phyloP scores from a whole-genome alignment of 305 asterid genomes.

The Fraxinus sp. region DNA sequence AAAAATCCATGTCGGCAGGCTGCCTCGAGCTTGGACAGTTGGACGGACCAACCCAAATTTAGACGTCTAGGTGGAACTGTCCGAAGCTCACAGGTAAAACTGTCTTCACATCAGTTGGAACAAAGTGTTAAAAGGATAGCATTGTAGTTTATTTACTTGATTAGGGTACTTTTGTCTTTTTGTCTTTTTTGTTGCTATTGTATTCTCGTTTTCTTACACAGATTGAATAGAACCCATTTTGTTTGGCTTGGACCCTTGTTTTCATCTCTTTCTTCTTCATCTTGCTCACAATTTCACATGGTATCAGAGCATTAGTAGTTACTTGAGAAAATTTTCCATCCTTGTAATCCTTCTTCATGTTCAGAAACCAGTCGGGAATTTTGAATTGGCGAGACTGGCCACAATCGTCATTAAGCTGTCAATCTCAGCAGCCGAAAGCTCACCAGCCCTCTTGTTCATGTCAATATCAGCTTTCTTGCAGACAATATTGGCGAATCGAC shows the following conservation, averaged over 20 bases:
- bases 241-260: no score
- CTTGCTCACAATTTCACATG: no score
- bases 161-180: no score
- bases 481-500: conserved; percentile 25
- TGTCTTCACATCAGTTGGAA: background rate
- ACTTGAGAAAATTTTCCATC: conserved; percentile 36
- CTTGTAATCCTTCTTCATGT: conserved; percentile 35
- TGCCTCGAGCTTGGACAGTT: background rate
- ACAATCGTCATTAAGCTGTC: conserved; percentile 33
- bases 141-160: no score
- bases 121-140: background rate
- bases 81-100: background rate
- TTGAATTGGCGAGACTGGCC: conserved; percentile 30
- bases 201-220: no score
- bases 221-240: no score
- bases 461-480: conserved; percentile 12
- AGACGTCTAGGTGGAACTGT: background rate
- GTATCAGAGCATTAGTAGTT: conserved; percentile 26
- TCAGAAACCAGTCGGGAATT: conserved; percentile 35
- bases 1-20: background rate
- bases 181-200: no score
- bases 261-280: no score
- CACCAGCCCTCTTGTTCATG: conserved; percentile 22
- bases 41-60: background rate
- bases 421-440: conserved; percentile 32